Percentiles rank a stretch among this genome's conserved stretches.
Evolutionary conservation across 2,329 filamentous ascomycete species (phyloP).

Genomic region (Triangularia setosa): DNA sequence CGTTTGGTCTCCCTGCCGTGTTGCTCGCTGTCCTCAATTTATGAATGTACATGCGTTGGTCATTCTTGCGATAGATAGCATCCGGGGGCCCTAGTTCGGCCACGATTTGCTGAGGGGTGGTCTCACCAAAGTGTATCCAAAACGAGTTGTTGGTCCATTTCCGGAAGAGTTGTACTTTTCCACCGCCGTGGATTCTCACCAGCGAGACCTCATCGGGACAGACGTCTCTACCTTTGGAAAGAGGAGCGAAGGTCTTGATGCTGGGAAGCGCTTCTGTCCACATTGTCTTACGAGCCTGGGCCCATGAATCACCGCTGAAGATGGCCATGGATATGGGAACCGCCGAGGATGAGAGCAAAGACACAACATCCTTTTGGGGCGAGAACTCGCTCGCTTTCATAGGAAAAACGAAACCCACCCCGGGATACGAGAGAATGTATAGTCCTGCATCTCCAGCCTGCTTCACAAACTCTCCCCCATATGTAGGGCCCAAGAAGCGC

Average conservation of each 20-base stretch:
- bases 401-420: constrained; percentile 88
- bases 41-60: constrained; percentile 85
- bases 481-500: constrained; percentile 87
- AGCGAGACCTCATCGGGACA: constrained; percentile 87
- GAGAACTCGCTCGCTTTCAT: constrained; percentile 72
- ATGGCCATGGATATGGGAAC: constrained; percentile 84
- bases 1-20: constrained; percentile 44
- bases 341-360: constrained; percentile 73
- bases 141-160: constrained; percentile 64
- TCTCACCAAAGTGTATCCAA: constrained; percentile 75
- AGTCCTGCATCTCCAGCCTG: constrained; percentile 51
- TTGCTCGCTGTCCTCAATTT: constrained; percentile 55
- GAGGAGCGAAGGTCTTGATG: constrained; percentile 65
- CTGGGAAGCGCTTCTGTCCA: constrained; percentile 73
- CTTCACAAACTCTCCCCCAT: constrained; percentile 85
- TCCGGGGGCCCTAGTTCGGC: constrained; percentile 90
- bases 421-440: constrained; percentile 91
- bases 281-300: constrained; percentile 70
- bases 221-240: constrained; percentile 69
- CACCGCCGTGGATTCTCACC: constrained; percentile 72
- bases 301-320: constrained; percentile 88
- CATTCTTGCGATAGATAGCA: constrained; percentile 87
- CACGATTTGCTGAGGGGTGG: constrained; percentile 86
- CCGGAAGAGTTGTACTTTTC: constrained; percentile 72
- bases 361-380: constrained; percentile 74